Percentiles rank a stretch among this genome's conserved stretches.
phyloP scores from a whole-genome alignment of 1,139 yeast genomes.

The Petasospora rhodanensis region DNA sequence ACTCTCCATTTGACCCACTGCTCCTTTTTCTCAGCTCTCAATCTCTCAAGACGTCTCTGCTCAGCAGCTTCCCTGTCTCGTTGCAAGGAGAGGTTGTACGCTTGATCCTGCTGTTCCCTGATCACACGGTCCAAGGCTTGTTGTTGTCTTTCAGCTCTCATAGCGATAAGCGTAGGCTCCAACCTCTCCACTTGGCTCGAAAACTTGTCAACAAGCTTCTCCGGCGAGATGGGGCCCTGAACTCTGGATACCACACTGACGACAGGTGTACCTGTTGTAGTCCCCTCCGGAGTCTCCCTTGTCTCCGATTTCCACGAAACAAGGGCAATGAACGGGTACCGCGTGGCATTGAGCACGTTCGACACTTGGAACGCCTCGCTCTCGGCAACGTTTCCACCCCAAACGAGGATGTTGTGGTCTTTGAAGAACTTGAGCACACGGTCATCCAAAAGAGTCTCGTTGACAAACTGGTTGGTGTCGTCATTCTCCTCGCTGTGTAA shows the following conservation, averaged over 20 bases:
- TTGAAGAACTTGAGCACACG: conserved; percentile 47
- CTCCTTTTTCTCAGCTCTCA: conserved; percentile 24
- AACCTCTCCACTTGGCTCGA: conserved; percentile 46
- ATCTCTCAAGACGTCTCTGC: conserved; percentile 26
- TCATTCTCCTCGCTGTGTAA: conserved; percentile 74
- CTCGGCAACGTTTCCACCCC: conserved; percentile 85
- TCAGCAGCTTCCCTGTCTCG: conserved; percentile 33
- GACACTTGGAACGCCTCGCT: conserved; percentile 86
- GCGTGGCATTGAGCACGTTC: conserved; percentile 65
- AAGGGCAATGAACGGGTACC: conserved; percentile 76
- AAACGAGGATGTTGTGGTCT: conserved; percentile 52
- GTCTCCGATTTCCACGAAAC: conserved; percentile 53
- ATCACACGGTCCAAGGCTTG: conserved; percentile 56
- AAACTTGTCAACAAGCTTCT: conserved; percentile 31
- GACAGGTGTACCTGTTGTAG: conserved; percentile 46
- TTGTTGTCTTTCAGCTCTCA: conserved; percentile 60
- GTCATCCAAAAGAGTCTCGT: conserved; percentile 51
- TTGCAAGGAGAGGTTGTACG: conserved; percentile 64
- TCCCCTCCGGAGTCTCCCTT: conserved; percentile 58
- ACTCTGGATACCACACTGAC: conserved; percentile 61
- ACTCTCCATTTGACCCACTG: conserved; percentile 48
- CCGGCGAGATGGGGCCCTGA: conserved; percentile 47
- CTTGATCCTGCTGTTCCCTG: conserved; percentile 71
- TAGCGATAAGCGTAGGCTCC: conserved; percentile 53
- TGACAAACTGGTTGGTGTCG: conserved; percentile 49